Evolutionary conservation across 768 basidiomycete genomes (phyloP).

Genomic region (Serendipita sp.): DNA sequence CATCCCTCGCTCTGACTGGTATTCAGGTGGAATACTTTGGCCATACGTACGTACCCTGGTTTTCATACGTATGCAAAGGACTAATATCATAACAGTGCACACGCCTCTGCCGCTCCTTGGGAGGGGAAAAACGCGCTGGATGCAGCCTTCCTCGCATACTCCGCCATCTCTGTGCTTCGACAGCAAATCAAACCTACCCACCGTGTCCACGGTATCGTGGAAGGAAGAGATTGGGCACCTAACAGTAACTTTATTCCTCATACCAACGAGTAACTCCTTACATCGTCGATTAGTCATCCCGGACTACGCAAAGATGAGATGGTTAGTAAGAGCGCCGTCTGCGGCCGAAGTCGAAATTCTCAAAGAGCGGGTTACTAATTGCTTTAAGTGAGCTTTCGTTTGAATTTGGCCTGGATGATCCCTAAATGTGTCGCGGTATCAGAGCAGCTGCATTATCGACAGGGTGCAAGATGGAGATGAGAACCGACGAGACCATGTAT

Average conservation of each 20-base stretch:
- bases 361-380: slow-evolving; percentile 44
- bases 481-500: slow-evolving; percentile 20
- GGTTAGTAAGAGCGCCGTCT: slow-evolving; percentile 57
- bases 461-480: slow-evolving; percentile 37
- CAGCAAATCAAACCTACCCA: slow-evolving; percentile 77
- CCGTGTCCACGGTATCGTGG: slow-evolving; percentile 62
- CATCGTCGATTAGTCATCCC: slow-evolving; percentile 47
- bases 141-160: slow-evolving; percentile 75
- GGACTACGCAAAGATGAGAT: slow-evolving; percentile 63
- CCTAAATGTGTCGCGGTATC: neutral
- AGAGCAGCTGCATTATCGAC: slow-evolving; percentile 58
- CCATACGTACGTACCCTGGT: slow-evolving; percentile 39
- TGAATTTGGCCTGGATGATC: neutral
- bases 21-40: slow-evolving; percentile 51
- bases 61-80: neutral
- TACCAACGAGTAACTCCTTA: neutral
- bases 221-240: slow-evolving; percentile 48
- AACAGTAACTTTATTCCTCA: slow-evolving; percentile 35
- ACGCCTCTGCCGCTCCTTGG: slow-evolving; percentile 72
- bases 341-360: slow-evolving; percentile 42
- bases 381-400: slow-evolving; percentile 42
- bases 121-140: slow-evolving; percentile 78
- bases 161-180: slow-evolving; percentile 57
- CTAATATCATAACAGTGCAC: slow-evolving; percentile 34
- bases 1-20: slow-evolving; percentile 45